Evolutionary conservation across 139 green algal genomes (phyloP), one percentile per base, ranked within the genome.

Genomic region (Chlorella sp.): DNA sequence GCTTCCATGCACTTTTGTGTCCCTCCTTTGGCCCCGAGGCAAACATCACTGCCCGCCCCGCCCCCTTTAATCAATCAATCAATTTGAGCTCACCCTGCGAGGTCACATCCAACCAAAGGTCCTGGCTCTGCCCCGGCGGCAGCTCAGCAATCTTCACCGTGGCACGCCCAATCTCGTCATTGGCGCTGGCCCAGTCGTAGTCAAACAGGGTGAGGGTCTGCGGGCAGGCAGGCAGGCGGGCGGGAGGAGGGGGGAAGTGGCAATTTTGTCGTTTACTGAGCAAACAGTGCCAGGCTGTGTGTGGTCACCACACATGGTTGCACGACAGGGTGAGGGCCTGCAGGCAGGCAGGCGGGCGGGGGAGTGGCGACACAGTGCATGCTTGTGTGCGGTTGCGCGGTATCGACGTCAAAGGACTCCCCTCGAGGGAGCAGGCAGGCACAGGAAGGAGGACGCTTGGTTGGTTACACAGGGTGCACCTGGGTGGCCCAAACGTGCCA

Each of bases 41-140:
- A 57, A 16, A 9, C 48, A 9, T 9, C 48, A 5, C 48, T 30
- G 64, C n/a, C n/a, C n/a, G n/a, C n/a, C n/a, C n/a, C n/a, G n/a
- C n/a, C n/a, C n/a, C n/a, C n/a, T n/a, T n/a, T n/a, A n/a, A 75
- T 3, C 28, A 30, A 21, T 3, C 9, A 15, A 30, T 7, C 14
- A 3, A 75, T 34, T 5, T 30, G 4, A 22, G 14, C 66, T n/a
- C 75, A 86, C 85, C 28, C 85, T 89, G 42, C 32, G 42, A 75
- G 16, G 21, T 22, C 42, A 90, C 78, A 30, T 90, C 87, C 78
- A 90, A 39, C 87, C 87, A 90, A 16, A 90, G 60, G 64, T 90
- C 87, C 9, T 5, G 24, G 28, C 26, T 60, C 39, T 90, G 78
- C 15, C 78, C 87, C 15, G 78, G 87, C 18, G 30, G 61, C 79